Base-by-base conservation (phyloP, 1,284 basidiomycete species). In the Coniferiporia weirii region DNA sequence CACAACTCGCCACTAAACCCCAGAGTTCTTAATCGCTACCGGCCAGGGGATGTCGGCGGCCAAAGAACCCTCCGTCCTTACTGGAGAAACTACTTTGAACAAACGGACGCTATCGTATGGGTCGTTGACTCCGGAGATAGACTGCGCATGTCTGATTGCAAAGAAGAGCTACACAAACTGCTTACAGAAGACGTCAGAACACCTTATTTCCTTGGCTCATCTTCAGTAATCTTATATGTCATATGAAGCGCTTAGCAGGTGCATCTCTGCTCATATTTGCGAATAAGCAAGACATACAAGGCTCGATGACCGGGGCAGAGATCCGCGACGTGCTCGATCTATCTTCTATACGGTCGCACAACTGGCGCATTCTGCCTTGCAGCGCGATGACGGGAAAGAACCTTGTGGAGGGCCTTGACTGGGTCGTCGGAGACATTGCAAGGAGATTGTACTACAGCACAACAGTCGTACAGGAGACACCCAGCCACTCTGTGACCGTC, bases 21-120 rank as follows among this genome's bases (percentile, higher is more conserved):
- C 40, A 46, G 54, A 51, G 45, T 35, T 17, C 19, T 46, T n/a
- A 35, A 51, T 15, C 19, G 8, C 47, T 20, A n/a, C 61, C 9
- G n/a, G 61, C 9, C 64, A 94, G 95, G 96, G 97, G 97, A 99
- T 71, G 94, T 99, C 36, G 97, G 97, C 32, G 97, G 97, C 10
- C 97, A 99, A 72, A 84, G 89, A 56, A 96, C 94, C 0, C 83
- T 99, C 47, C 82, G 97, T 20, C 95, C 97, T 1, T 99, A 99
- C 72, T 99, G 97, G 97, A 80, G 94, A 36, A 99, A 99, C 73
- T 99, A 99, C 75, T 99, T 99, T 68, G 97, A 99, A 73, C 91
- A 95, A 72, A 99, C 97, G 4, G 97, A 99, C 74, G 96, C 92
- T 3, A 80, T 99, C 51, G 93, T 99, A 36, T 99, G 97, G 97